phyloP scores from a whole-genome alignment of 345 rosid species.

The Lagerstroemia speciosa region DNA sequence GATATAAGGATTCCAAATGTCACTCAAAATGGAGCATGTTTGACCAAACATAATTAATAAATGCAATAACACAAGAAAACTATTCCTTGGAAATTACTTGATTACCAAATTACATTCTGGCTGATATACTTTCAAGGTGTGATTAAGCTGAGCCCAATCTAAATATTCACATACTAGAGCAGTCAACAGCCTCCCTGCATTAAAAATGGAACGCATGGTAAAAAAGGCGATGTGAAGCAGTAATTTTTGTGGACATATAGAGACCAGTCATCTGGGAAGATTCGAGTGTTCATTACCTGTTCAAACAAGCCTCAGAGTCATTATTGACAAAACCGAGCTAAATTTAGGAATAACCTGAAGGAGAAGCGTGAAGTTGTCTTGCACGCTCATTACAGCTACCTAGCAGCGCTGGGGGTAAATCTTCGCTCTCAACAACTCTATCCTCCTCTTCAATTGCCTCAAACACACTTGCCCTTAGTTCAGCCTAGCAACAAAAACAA shows the following conservation, averaged over 20 bases:
- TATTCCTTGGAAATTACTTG: slow-evolving; percentile 22
- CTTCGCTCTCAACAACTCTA: slow-evolving; percentile 60
- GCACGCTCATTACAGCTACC: slow-evolving; percentile 96
- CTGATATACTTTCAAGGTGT: slow-evolving; percentile 74
- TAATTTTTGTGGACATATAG: not conserved
- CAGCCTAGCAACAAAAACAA: slow-evolving; percentile 47
- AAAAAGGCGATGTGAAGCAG: not conserved
- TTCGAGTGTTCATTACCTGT: not conserved
- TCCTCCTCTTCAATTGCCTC: slow-evolving; percentile 98
- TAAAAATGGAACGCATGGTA: slow-evolving; percentile 8
- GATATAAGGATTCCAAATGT: not conserved
- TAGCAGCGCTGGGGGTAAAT: slow-evolving; percentile 76
- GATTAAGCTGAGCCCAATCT: slow-evolving; percentile 94
- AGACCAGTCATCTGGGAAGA: not conserved
- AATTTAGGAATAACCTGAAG: slow-evolving; percentile 54
- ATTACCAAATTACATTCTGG: slow-evolving; percentile 99
- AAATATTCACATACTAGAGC: slow-evolving; percentile 86
- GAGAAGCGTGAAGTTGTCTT: slow-evolving; percentile 80
- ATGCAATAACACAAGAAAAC: slow-evolving; percentile 2
- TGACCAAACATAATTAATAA: not conserved
- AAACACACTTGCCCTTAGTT: slow-evolving; percentile 91
- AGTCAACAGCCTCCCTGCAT: slow-evolving; percentile 77
- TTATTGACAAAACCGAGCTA: not conserved
- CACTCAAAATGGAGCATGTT: not conserved
- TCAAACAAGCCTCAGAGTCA: not conserved